A percentile compares a stretch with the other conserved stretches of the same genome.
Conservation (phyloP, 2,329 filamentous ascomycete species). For the Microascus cirrosus region DNA sequence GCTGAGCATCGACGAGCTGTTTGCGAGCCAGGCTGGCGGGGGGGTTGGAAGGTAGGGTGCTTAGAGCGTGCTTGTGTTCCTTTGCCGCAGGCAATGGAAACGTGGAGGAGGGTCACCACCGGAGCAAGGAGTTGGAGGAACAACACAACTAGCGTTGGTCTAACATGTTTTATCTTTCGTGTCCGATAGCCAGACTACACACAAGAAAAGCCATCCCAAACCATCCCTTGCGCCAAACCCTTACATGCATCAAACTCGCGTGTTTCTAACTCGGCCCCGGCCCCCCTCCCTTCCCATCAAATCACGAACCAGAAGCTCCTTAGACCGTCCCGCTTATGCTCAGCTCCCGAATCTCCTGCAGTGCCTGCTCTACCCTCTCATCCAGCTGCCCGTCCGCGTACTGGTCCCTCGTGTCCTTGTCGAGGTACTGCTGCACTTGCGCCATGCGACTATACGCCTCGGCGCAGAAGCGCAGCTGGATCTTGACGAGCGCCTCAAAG, state of each 20-base stretch:
- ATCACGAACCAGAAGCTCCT: background rate
- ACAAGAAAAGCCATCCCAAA: background rate
- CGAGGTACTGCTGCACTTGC: slow-evolving; percentile 96
- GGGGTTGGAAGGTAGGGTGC: slow-evolving; percentile 7
- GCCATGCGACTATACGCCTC: slow-evolving; percentile 98
- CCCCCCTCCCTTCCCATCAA: background rate
- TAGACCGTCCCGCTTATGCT: slow-evolving; percentile 73
- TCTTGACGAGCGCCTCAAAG: slow-evolving; percentile 97
- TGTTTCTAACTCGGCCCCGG: background rate
- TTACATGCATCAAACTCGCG: background rate
- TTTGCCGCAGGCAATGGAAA: background rate
- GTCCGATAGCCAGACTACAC: background rate
- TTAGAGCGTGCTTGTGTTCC: background rate
- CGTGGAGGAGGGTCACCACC: background rate
- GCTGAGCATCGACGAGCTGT: slow-evolving; percentile 33
- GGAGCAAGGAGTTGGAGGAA: background rate
- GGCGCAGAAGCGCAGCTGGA: slow-evolving; percentile 92
- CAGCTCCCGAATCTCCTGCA: slow-evolving; percentile 93
- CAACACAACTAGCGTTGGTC: background rate
- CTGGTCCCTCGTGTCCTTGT: slow-evolving; percentile 89
- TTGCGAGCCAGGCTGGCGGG: slow-evolving; percentile 20
- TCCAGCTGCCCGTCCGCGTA: slow-evolving; percentile 92
- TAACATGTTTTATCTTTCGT: background rate
- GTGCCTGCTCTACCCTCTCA: slow-evolving; percentile 81
- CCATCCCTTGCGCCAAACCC: background rate